Percentiles rank a stretch among this genome's conserved stretches.
phyloP scores from a whole-genome alignment of 2,329 filamentous ascomycete species.

The Diaporthe eres region DNA sequence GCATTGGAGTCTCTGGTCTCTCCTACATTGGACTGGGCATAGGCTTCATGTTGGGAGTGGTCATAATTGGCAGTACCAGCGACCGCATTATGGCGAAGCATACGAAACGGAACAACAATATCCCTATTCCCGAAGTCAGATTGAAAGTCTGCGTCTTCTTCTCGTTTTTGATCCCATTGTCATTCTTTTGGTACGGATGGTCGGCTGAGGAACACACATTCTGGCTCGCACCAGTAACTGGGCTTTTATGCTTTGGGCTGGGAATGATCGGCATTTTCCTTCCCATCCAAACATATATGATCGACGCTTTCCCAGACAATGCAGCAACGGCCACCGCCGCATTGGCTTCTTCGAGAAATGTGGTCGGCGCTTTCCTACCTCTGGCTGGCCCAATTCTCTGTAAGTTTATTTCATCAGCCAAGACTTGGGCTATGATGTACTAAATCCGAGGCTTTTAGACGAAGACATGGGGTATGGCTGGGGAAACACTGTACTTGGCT shows the following conservation, averaged over 20 bases:
- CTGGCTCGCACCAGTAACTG: slow-evolving; percentile 60
- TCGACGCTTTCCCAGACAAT: slow-evolving; percentile 58
- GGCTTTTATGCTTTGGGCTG: slow-evolving; percentile 62
- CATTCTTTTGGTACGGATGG: slow-evolving; percentile 50
- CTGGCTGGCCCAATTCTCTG: slow-evolving; percentile 29
- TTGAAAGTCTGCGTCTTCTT: slow-evolving; percentile 15
- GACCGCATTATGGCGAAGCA: slow-evolving; percentile 7
- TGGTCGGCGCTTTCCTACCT: slow-evolving; percentile 30
- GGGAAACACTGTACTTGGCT: slow-evolving; percentile 17
- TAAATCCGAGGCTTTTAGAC: background rate
- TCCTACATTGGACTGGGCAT: slow-evolving; percentile 9
- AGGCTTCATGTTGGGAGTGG: background rate
- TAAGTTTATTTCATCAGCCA: background rate
- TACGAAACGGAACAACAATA: slow-evolving; percentile 1
- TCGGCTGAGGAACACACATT: slow-evolving; percentile 45
- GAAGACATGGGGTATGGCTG: slow-evolving; percentile 5
- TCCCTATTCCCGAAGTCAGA: slow-evolving; percentile 4
- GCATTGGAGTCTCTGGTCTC: slow-evolving; percentile 10
- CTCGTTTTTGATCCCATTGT: slow-evolving; percentile 57
- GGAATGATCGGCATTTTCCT: slow-evolving; percentile 66
- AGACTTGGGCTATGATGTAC: no score
- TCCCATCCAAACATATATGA: slow-evolving; percentile 66
- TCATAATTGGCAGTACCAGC: background rate
- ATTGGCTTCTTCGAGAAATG: slow-evolving; percentile 36
- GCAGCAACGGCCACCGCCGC: slow-evolving; percentile 58